Conservation (phyloP, 495 filamentous ascomycete genomes). For the Beverwykella pulmonaria region DNA sequence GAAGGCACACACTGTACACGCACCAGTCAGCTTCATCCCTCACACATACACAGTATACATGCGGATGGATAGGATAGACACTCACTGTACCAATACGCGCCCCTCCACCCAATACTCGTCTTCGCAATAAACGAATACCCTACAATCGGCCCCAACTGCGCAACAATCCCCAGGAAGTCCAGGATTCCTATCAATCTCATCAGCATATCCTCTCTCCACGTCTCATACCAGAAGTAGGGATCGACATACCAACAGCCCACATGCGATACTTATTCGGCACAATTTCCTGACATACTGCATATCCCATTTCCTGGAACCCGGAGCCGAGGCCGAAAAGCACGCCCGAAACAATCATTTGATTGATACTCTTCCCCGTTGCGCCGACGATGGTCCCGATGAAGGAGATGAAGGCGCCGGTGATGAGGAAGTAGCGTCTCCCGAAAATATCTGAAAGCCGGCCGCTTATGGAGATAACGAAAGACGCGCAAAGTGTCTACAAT, state of each 20-base stretch:
- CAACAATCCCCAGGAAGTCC: conserved; percentile 4
- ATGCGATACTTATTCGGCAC: conserved; percentile 17
- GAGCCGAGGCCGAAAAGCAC: conserved; percentile 23
- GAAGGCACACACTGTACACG: conserved; percentile 13
- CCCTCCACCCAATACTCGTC: conserved; percentile 21
- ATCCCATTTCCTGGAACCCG: conserved; percentile 21
- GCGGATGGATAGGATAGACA: too few species aligned
- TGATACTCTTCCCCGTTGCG: conserved; percentile 15
- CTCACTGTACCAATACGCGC: conserved; percentile 21
- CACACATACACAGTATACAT: too few species aligned
- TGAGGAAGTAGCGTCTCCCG: conserved; percentile 20
- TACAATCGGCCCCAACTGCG: conserved; percentile 3
- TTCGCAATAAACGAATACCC: conserved; percentile 19
- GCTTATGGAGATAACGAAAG: conserved; percentile 20
- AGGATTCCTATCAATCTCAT: not conserved
- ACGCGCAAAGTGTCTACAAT: conserved; percentile 11
- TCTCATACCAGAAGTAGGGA: not conserved
- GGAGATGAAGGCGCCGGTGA: conserved; percentile 8
- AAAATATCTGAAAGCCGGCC: conserved; percentile 23
- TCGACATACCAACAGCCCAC: conserved; percentile 4
- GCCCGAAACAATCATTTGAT: conserved; percentile 20
- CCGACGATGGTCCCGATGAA: conserved; percentile 24
- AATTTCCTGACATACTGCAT: conserved; percentile 14
- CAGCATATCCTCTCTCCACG: not conserved
- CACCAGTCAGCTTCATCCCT: too few species aligned